These are phyloP conservation scores for Asterochloris sp. DNA, from an alignment of 139 green algal species.

Conservation along the genomic window DNA sequence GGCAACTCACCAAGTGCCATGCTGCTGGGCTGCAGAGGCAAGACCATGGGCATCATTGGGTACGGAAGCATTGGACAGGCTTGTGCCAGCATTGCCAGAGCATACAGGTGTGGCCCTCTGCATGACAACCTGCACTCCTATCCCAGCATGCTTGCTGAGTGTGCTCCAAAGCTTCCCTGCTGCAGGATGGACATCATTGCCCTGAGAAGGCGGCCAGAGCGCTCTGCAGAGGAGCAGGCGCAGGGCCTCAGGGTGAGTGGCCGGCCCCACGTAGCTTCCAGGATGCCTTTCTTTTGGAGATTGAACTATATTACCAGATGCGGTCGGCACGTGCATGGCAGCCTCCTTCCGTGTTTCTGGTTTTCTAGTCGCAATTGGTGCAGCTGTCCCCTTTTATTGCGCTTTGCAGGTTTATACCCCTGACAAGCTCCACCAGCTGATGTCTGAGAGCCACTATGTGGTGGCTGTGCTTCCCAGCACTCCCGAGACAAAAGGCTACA, in stretches of 20 bases:
- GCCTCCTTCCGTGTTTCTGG: neutral
- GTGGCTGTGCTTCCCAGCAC: slow-evolving; percentile 68
- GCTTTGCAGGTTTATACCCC: slow-evolving; percentile 52
- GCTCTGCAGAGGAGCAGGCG: slow-evolving; percentile 44
- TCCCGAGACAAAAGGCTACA: slow-evolving; percentile 52
- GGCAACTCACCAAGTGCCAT: too few relatives aligned
- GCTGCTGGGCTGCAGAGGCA: slow-evolving; percentile 23
- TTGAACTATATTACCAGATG: neutral
- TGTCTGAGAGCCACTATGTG: slow-evolving; percentile 69
- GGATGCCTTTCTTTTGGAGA: neutral
- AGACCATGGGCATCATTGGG: slow-evolving; percentile 72
- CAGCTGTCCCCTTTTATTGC: neutral
- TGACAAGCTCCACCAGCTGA: slow-evolving; percentile 49
- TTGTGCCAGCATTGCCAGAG: neutral
- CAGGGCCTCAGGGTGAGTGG: slow-evolving; percentile 44
- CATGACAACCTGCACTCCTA: too few relatives aligned
- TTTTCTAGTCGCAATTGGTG: neutral
- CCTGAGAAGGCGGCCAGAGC: slow-evolving; percentile 47
- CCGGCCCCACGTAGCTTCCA: neutral
- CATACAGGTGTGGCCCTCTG: neutral
- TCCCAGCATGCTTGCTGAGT: too few relatives aligned
- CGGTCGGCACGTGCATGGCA: neutral
- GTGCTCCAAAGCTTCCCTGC: too few relatives aligned
- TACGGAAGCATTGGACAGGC: slow-evolving; percentile 70
- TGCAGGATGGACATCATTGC: slow-evolving; percentile 74